Conservation (phyloP, 2,329 filamentous ascomycete species). For the Aurifilum marmelostoma region DNA sequence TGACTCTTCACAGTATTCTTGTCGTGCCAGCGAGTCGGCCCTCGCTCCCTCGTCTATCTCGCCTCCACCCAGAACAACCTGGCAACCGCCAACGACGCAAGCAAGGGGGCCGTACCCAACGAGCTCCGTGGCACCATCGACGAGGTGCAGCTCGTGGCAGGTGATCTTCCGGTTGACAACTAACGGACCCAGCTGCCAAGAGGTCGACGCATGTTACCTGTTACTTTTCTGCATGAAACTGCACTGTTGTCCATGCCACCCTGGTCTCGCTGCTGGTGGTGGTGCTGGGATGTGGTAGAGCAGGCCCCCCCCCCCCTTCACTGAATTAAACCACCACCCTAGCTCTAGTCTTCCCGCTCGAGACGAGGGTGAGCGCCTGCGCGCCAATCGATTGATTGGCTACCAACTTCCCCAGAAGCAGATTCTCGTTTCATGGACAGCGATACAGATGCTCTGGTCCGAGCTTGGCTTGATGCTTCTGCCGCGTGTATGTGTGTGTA, state of each 20-base stretch:
- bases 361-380: constrained; percentile 3
- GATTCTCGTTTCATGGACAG: constrained; percentile 8
- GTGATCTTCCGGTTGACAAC: background rate
- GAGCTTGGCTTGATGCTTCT: constrained; percentile 3
- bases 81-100: constrained; percentile 9
- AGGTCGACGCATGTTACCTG: constrained; percentile 17
- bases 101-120: background rate
- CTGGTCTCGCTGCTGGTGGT: constrained; percentile 8
- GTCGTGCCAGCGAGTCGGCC: background rate
- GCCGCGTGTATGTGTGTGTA: background rate
- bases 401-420: constrained; percentile 6
- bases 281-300: constrained; percentile 7
- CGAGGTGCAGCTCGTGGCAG: background rate
- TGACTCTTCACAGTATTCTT: constrained; percentile 14
- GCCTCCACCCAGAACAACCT: constrained; percentile 19
- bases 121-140: background rate
- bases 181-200: background rate
- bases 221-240: constrained; percentile 20
- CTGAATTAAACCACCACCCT: constrained; percentile 13
- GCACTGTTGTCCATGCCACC: constrained; percentile 7
- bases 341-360: constrained; percentile 14
- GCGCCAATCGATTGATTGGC: constrained; percentile 22
- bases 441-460: background rate
- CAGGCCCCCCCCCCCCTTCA: background rate
- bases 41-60: background rate